Percentiles rank a stretch among this genome's conserved stretches.
Conservation (phyloP, 106 monocot genomes). For the Xerophyta viscosa region DNA sequence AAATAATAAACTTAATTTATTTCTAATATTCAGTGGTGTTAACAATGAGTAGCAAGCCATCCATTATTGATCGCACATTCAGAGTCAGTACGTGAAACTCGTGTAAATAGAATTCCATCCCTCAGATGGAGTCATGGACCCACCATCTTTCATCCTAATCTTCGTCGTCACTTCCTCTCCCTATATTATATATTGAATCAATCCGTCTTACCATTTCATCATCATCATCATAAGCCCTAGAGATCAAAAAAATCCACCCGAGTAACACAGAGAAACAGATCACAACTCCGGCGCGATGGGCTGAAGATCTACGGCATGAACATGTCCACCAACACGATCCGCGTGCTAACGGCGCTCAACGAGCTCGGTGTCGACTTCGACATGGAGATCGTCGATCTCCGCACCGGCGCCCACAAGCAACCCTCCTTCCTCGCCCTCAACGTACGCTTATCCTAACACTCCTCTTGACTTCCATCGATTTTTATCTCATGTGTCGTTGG, state of each 20-base stretch:
- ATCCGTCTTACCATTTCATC: too few species aligned
- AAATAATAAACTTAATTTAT: too few species aligned
- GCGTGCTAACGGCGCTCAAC: constrained; percentile 8
- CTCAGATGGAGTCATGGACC: too few species aligned
- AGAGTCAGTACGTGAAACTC: too few species aligned
- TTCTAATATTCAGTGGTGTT: too few species aligned
- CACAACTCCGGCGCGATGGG: not conserved
- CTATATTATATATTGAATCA: not conserved
- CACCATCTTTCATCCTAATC: too few species aligned
- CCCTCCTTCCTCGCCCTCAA: constrained; percentile 48
- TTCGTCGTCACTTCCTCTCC: too few species aligned
- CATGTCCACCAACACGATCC: constrained; percentile 12
- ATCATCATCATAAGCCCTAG: too few species aligned
- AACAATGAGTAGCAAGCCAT: too few species aligned
- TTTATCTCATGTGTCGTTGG: not conserved
- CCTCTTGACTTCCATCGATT: not conserved
- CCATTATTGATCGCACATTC: too few species aligned
- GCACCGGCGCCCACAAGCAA: constrained; percentile 33
- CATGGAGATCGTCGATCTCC: not conserved
- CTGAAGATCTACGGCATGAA: constrained; percentile 18
- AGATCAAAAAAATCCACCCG: not conserved
- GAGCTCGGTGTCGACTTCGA: constrained; percentile 16
- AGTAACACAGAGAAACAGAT: not conserved
- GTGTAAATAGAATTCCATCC: too few species aligned
- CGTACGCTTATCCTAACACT: constrained; percentile 11